Evolutionary conservation across 805 yeast genomes (phyloP).

Genomic region (Kockiozyma suomiensis): DNA sequence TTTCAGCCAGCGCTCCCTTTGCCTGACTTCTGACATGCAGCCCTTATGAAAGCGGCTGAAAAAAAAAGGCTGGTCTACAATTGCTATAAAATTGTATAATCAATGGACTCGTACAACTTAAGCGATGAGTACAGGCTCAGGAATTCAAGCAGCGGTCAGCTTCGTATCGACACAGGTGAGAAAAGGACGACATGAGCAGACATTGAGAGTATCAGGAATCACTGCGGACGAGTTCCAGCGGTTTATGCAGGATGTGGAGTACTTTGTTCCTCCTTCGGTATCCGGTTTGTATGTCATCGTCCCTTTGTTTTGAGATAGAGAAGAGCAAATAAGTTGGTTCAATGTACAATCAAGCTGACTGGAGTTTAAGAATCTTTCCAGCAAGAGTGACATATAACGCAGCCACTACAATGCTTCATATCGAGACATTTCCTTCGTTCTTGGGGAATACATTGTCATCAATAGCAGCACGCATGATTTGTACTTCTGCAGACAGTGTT

Average conservation of each 20-base stretch:
- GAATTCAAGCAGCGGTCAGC: not conserved
- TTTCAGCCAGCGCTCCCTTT: no score
- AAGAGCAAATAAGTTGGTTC: no score
- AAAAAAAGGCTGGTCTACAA: no score
- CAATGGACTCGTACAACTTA: not conserved
- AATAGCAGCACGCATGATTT: not conserved
- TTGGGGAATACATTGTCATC: not conserved
- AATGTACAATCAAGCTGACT: no score
- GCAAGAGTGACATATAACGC: not conserved
- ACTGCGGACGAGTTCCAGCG: not conserved
- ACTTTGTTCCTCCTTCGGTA: not conserved
- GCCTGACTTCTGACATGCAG: no score
- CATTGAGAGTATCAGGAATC: not conserved
- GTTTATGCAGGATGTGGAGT: not conserved
- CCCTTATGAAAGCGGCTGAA: no score
- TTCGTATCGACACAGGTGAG: not conserved
- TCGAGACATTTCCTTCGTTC: not conserved
- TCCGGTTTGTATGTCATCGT: not conserved
- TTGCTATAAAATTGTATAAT: no score
- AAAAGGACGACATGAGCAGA: not conserved
- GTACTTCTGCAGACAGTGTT: not conserved
- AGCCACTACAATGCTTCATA: not conserved
- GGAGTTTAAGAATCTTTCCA: not conserved
- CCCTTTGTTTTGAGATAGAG: no score
- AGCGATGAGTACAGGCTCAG: not conserved